phyloP scores from a whole-genome alignment of 805 yeast species.

The Kazachstania africana region DNA sequence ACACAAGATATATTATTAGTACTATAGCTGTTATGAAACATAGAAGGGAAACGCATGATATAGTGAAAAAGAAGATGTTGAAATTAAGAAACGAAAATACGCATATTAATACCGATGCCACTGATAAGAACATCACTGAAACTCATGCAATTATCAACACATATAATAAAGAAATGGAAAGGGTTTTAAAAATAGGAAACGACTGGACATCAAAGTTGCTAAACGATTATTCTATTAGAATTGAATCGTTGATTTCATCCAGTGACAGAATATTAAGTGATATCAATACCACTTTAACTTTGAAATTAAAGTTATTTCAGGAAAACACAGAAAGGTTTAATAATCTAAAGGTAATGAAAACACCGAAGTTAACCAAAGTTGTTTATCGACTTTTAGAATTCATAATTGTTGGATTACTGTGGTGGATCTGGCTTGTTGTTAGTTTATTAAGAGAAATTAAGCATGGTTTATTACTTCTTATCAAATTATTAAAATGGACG shows the following conservation, averaged over 20 bases:
- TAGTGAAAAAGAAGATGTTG: conserved; percentile 13
- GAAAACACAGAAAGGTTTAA: conserved; percentile 24
- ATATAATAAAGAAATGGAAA: conserved; percentile 17
- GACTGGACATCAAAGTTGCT: conserved; percentile 21
- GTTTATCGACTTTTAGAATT: conserved; percentile 20
- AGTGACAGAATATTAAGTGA: conserved; percentile 65
- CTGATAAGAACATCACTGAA: conserved; percentile 8
- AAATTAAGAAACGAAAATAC: conserved; percentile 7
- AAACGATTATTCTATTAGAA: conserved; percentile 35
- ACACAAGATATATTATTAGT: conserved; percentile 15
- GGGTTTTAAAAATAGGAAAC: conserved; percentile 21
- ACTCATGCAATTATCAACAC: conserved; percentile 11
- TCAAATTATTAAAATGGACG: conserved; percentile 14
- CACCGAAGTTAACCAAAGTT: conserved; percentile 13
- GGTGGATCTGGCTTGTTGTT: conserved; percentile 24
- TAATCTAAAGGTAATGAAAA: conserved; percentile 14
- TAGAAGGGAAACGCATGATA: conserved; percentile 17
- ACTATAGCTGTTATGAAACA: conserved; percentile 18
- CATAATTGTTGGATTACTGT: conserved; percentile 16
- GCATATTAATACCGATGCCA: conserved; percentile 9
- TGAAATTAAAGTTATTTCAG: conserved; percentile 36
- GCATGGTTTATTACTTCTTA: conserved; percentile 6
- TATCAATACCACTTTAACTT: conserved; percentile 56
- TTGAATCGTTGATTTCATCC: conserved; percentile 48
- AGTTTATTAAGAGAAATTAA: conserved; percentile 13